Evolutionary conservation across 768 basidiomycete species (phyloP), one percentile per base, ranked within the genome.

Genomic region (Boletus reticuloceps): DNA sequence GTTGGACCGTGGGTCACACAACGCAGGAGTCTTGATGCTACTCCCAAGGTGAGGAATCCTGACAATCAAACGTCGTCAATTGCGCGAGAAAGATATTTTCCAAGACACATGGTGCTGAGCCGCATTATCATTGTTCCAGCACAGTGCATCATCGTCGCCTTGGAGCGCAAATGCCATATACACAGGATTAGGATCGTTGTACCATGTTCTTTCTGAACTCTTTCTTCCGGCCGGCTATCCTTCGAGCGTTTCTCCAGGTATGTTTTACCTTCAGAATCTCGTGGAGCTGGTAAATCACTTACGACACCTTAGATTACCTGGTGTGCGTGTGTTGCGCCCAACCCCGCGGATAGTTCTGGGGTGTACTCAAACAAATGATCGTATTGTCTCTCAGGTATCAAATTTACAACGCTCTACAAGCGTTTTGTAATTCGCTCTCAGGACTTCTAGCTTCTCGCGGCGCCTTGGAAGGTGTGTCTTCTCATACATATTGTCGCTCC

Each of bases 201-300:
- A 50, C 48, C 64, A 65, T 32, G 8, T 63, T 16, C 54, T 68
- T 19, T 63, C 54, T 16, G 66, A 68, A 32, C 49, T 86, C 29
- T 87, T 87, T 57, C 77, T 86, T 22, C 85, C 84, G 2, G 77
- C 81, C 14, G 84, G 85, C 0, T 86, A 84, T 58, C 85, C 85
- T 4, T 64, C 72, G 8, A 84, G 72, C 22, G 85, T 88, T 25
- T 82, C 85, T 49, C 75, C 82, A 66, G 85, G 85, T 83, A 55
- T 36, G 60, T 13, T 36, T n/a, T 5, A 17, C 25, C 27, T 27
- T 7, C 25, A 13, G 38, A 22, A 22, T 7, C 10, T 4, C 7
- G 48, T 52, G 37, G 32, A 47, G n/a, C 17, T 6, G n/a, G 34
- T 45, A 22, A 22, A 17, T n/a, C 29, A 43, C 11, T 9, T 22